A percentile compares a stretch with the other conserved stretches of the same genome.
Conservation (phyloP, 345 rosid genomes). For the Rhodamnia argentea region DNA sequence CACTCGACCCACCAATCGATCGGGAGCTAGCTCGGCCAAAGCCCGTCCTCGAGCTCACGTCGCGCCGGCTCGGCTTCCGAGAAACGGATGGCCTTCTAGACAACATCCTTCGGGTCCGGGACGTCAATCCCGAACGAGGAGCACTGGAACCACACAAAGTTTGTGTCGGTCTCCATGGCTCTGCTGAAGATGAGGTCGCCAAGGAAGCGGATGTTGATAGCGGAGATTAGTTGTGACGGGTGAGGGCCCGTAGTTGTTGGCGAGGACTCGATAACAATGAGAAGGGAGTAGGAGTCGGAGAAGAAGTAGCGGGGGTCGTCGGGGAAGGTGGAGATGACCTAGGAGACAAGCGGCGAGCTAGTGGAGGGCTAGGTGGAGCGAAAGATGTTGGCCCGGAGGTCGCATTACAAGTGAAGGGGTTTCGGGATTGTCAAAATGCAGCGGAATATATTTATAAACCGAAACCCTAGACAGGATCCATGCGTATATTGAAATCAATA, state of each 20-base stretch:
- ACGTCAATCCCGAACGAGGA: conserved; percentile 6
- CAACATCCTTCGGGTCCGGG: conserved; percentile 3
- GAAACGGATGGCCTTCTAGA: background rate
- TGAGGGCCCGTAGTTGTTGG: background rate
- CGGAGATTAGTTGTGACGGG: background rate
- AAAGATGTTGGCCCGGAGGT: conserved; percentile 46
- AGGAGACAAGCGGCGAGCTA: conserved; percentile 12
- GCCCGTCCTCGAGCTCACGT: background rate
- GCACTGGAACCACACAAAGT: conserved; percentile 3
- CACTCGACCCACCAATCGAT: background rate
- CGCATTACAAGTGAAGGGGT: too few species aligned
- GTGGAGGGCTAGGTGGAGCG: conserved; percentile 69
- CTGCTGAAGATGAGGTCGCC: background rate
- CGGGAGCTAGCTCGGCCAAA: conserved; percentile 9
- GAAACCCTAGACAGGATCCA: too few species aligned
- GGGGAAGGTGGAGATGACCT: conserved; percentile 28
- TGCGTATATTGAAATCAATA: too few species aligned
- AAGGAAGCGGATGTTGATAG: conserved; percentile 1
- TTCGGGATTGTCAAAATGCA: too few species aligned
- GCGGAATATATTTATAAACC: too few species aligned
- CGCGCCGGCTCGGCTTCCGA: background rate
- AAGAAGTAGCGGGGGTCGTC: conserved; percentile 55
- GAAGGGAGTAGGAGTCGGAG: conserved; percentile 40
- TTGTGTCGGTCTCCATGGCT: background rate
- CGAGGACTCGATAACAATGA: background rate